These are phyloP conservation scores for Heliamphora pulchella DNA, from an alignment of 179 eudicot species.

Conservation along the genomic window DNA sequence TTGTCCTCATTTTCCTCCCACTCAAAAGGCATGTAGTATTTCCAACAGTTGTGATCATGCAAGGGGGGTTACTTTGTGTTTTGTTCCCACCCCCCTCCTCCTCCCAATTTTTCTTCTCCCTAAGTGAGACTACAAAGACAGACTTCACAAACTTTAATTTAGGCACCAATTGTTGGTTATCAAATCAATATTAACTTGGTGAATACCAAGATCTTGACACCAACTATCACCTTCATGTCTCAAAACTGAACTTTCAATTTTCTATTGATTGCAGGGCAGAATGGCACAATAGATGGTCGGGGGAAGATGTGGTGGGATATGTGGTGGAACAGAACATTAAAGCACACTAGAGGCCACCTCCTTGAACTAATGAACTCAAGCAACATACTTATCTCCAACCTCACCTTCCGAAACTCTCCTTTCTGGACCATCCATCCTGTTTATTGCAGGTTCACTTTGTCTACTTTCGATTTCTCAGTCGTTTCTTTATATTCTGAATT, in stretches of 20 bases:
- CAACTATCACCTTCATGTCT: background rate
- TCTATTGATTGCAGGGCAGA: slow-evolving; percentile 44
- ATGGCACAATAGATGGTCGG: slow-evolving; percentile 89
- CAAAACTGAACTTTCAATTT: background rate
- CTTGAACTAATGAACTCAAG: slow-evolving; percentile 69
- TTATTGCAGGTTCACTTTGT: slow-evolving; percentile 67
- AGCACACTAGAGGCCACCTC: slow-evolving; percentile 93
- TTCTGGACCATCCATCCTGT: slow-evolving; percentile 99
- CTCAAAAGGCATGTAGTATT: background rate
- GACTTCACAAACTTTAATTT: background rate
- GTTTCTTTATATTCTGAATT: background rate
- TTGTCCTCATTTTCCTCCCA: background rate
- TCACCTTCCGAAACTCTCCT: slow-evolving; percentile 86
- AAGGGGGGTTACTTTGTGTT: too few species aligned
- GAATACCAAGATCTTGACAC: background rate
- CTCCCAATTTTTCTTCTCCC: background rate
- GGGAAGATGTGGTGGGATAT: slow-evolving; percentile 98
- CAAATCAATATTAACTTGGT: background rate
- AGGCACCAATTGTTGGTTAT: background rate
- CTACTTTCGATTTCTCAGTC: background rate
- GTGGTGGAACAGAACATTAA: slow-evolving; percentile 96
- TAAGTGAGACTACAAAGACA: background rate
- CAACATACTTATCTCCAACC: slow-evolving; percentile 80
- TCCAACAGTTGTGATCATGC: background rate
- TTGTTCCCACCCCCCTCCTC: too few species aligned